Conservation (phyloP, 192 early-diverging fungal genomes). For the Spizellomyces punctatus region DNA sequence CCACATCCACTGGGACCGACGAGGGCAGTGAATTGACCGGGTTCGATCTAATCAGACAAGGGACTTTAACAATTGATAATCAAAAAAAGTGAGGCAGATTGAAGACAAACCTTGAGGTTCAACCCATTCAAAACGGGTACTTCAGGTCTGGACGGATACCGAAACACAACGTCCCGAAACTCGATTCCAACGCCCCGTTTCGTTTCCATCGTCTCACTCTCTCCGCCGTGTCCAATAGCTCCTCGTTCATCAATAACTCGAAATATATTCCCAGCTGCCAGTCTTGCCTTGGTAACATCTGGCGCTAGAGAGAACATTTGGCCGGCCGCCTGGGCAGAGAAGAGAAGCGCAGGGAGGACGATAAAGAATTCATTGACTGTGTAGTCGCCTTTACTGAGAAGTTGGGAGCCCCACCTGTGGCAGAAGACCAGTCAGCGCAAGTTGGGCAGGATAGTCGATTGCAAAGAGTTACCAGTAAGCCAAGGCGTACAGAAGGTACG, state of each 20-base stretch:
- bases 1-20: constrained; percentile 78
- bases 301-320: constrained; percentile 72
- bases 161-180: constrained; percentile 52
- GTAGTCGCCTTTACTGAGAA: constrained; percentile 55
- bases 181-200: not conserved
- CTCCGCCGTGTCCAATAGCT: constrained; percentile 4
- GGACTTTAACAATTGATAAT: too few species aligned
- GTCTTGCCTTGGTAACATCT: constrained; percentile 74
- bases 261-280: constrained; percentile 74
- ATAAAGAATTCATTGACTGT: constrained; percentile 42
- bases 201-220: constrained; percentile 1
- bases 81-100: too few species aligned
- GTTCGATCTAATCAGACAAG: constrained; percentile 14
- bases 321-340: constrained; percentile 73
- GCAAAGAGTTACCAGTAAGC: constrained; percentile 67
- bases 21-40: constrained; percentile 80
- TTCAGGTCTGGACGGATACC: constrained; percentile 6
- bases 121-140: not conserved
- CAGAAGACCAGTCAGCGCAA: too few species aligned
- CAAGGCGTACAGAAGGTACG: constrained; percentile 73
- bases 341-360: constrained; percentile 46
- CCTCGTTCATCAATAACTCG: constrained; percentile 63
- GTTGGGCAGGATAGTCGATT: too few species aligned
- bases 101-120: not conserved
- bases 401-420: constrained; percentile 60